Evolutionary conservation across 805 yeast species (phyloP).

Genomic region (Kluyveromyces starmeri): DNA sequence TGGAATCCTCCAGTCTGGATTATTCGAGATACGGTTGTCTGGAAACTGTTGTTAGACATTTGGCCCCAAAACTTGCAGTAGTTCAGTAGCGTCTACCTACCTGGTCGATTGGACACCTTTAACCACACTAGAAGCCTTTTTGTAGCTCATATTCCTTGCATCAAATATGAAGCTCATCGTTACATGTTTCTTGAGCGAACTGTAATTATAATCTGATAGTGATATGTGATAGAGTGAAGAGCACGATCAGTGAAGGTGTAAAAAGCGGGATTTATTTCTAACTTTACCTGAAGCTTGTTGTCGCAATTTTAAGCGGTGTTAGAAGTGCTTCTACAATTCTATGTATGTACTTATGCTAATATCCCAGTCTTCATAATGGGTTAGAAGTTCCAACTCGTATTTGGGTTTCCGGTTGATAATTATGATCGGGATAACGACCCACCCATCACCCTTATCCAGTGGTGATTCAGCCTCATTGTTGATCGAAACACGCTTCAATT

Average conservation of each 20-base stretch:
- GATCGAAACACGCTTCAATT: background rate
- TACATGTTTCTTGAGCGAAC: no score
- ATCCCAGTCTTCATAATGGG: constrained; percentile 3
- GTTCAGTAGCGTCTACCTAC: no score
- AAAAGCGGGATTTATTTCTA: no score
- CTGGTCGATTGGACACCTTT: no score
- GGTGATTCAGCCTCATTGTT: no score
- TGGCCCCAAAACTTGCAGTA: no score
- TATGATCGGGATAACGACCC: constrained; percentile 1
- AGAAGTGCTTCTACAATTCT: background rate
- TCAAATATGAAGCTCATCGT: no score
- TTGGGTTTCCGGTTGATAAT: background rate
- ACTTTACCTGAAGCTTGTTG: constrained; percentile 14
- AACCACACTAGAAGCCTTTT: no score
- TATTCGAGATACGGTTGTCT: constrained; percentile 20
- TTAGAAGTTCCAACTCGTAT: background rate
- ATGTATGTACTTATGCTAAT: background rate
- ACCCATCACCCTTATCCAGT: background rate
- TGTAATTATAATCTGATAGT: no score
- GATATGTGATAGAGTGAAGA: no score
- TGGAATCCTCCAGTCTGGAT: constrained; percentile 16
- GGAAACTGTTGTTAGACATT: constrained; percentile 10
- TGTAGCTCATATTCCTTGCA: no score
- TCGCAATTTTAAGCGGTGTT: constrained; percentile 5
- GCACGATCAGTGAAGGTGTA: no score